These are phyloP conservation scores for Nannochloris sp. DNA, from an alignment of 139 green algal genomes.

Conservation along the genomic window DNA sequence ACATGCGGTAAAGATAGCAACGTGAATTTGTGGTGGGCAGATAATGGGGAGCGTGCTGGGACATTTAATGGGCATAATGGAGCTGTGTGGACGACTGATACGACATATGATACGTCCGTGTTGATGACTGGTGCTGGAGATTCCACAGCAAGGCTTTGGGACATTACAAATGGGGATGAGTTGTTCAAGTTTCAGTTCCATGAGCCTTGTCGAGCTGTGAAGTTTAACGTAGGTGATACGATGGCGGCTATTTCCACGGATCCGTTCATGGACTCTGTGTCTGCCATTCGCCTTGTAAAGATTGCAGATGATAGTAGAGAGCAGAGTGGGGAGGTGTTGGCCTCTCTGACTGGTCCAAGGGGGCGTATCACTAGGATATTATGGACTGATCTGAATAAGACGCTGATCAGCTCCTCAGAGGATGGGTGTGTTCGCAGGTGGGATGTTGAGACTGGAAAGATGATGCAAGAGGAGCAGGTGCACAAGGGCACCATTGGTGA, in stretches of 20 bases:
- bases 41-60: slow-evolving; percentile 82
- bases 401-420: slow-evolving; percentile 76
- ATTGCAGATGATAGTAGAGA: slow-evolving; percentile 55
- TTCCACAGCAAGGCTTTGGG: slow-evolving; percentile 83
- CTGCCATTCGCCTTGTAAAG: slow-evolving; percentile 46
- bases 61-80: slow-evolving; percentile 98
- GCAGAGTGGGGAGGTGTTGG: slow-evolving; percentile 30
- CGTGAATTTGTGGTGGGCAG: slow-evolving; percentile 85
- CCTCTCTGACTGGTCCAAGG: slow-evolving; percentile 26
- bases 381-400: slow-evolving; percentile 74
- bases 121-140: slow-evolving; percentile 87
- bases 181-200: slow-evolving; percentile 73
- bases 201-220: slow-evolving; percentile 66
- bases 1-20: slow-evolving; percentile 87
- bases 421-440: slow-evolving; percentile 72
- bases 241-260: slow-evolving; percentile 79
- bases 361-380: slow-evolving; percentile 62
- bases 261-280: slow-evolving; percentile 69
- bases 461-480: slow-evolving; percentile 50
- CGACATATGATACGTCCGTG: slow-evolving; percentile 60
- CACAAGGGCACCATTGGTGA: slow-evolving; percentile 84
- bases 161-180: slow-evolving; percentile 73
- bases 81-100: slow-evolving; percentile 82
- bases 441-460: slow-evolving; percentile 66
- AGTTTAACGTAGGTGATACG: slow-evolving; percentile 68